Evolutionary conservation across 768 basidiomycete genomes (phyloP).

Genomic region (Leccinum truebloodii): DNA sequence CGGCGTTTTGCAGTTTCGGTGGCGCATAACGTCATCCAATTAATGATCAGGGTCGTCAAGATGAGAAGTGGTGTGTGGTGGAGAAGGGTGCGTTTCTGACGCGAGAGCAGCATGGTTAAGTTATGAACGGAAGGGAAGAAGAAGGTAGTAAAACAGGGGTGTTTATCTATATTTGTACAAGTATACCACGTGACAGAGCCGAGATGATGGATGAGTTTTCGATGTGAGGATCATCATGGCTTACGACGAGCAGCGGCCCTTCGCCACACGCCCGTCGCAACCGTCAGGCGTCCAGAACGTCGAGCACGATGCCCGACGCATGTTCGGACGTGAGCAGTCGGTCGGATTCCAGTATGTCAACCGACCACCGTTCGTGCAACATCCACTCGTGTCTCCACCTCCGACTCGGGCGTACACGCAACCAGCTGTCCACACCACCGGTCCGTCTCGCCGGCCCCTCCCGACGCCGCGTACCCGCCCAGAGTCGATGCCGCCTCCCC

Average conservation of each 20-base stretch:
- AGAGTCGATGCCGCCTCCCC: constrained; percentile 25
- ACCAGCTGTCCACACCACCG: constrained; percentile 15
- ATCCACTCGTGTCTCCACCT: constrained; percentile 11
- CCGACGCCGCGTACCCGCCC: constrained; percentile 32
- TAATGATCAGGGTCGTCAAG: constrained; percentile 73
- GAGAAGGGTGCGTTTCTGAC: constrained; percentile 9
- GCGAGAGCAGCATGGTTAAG: constrained; percentile 56
- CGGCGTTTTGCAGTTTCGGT: constrained; percentile 55
- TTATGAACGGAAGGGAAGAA: constrained; percentile 43
- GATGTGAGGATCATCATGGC: constrained; percentile 18
- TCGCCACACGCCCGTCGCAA: constrained; percentile 7
- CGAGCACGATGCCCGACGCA: constrained; percentile 10
- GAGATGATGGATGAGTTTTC: constrained; percentile 9
- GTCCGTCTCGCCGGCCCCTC: constrained; percentile 29
- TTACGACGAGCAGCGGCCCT: constrained; percentile 24
- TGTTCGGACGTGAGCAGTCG: constrained; percentile 12
- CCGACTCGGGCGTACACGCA: constrained; percentile 6
- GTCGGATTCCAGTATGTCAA: constrained; percentile 22
- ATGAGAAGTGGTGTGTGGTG: constrained; percentile 45
- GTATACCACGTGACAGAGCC: background rate
- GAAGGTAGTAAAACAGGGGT: background rate
- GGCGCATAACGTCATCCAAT: constrained; percentile 91
- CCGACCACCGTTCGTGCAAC: constrained; percentile 10
- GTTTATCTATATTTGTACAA: background rate
- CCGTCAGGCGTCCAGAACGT: constrained; percentile 15